phyloP scores from a whole-genome alignment of 2,329 filamentous ascomycete species.

The Westerdykella ornata region DNA sequence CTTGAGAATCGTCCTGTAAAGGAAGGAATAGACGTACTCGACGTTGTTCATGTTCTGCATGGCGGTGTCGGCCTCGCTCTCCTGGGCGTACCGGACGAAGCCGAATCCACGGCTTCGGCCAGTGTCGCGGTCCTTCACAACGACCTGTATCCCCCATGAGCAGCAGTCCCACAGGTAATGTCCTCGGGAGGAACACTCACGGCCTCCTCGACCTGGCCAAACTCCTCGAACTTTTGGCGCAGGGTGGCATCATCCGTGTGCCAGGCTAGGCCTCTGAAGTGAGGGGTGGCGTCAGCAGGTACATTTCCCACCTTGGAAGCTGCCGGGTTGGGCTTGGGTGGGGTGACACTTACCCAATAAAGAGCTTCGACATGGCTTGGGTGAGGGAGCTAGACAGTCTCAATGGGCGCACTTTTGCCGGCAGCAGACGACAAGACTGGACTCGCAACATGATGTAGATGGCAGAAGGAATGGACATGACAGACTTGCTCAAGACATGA shows the following conservation, averaged over 20 bases:
- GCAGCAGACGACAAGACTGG: background rate
- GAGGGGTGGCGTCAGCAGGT: background rate
- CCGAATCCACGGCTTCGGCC: slow-evolving; percentile 95
- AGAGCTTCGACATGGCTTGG: slow-evolving; percentile 77
- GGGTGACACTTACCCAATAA: slow-evolving; percentile 67
- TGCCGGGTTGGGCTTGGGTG: background rate
- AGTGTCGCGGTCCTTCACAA: slow-evolving; percentile 96
- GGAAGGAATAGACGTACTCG: slow-evolving; percentile 53
- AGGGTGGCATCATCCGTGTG: slow-evolving; percentile 88
- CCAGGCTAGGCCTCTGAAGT: slow-evolving; percentile 87
- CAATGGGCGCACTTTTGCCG: slow-evolving; percentile 20
- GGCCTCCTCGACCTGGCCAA: slow-evolving; percentile 86
- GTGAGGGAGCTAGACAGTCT: slow-evolving; percentile 35
- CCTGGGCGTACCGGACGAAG: slow-evolving; percentile 81
- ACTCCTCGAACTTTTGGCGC: slow-evolving; percentile 86
- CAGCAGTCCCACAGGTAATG: background rate
- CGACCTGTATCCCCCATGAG: slow-evolving; percentile 56
- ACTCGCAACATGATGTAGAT: slow-evolving; percentile 4
- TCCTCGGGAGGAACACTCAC: slow-evolving; percentile 53
- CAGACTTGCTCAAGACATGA: too few relatives aligned
- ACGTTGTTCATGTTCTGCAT: slow-evolving; percentile 78
- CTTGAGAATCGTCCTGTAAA: too few relatives aligned
- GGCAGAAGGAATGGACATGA: background rate
- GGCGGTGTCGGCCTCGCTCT: slow-evolving; percentile 68
- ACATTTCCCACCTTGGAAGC: slow-evolving; percentile 11